Percentiles rank a stretch among this genome's conserved stretches.
phyloP scores from a whole-genome alignment of 768 basidiomycete species.

The Lentinus tigrinus region DNA sequence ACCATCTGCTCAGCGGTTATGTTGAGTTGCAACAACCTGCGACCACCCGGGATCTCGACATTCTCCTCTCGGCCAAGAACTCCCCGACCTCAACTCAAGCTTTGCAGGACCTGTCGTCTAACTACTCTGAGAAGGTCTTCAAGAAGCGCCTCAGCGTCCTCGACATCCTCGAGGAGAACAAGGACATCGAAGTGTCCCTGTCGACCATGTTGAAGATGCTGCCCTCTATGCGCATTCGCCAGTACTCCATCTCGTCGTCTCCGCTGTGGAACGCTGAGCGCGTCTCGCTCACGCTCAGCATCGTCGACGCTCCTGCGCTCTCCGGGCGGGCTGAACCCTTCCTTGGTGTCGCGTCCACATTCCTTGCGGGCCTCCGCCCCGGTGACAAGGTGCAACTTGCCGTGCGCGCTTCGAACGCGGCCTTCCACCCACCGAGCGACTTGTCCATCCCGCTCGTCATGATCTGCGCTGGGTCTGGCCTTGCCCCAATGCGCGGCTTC shows the following conservation, averaged over 20 bases:
- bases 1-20: slow-evolving; percentile 41
- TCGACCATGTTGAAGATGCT: slow-evolving; percentile 40
- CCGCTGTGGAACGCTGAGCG: slow-evolving; percentile 42
- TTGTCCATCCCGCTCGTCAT: slow-evolving; percentile 41
- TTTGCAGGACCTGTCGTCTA: slow-evolving; percentile 28
- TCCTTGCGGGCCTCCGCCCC: slow-evolving; percentile 36
- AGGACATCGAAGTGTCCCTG: slow-evolving; percentile 38
- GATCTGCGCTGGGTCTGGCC: slow-evolving; percentile 46
- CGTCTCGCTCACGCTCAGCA: slow-evolving; percentile 44
- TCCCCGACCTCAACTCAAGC: slow-evolving; percentile 23
- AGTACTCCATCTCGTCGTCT: slow-evolving; percentile 55
- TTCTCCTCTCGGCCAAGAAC: slow-evolving; percentile 30
- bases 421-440: slow-evolving; percentile 44
- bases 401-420: slow-evolving; percentile 35
- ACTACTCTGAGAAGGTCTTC: slow-evolving; percentile 35
- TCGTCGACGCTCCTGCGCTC: slow-evolving; percentile 38
- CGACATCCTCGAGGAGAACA: slow-evolving; percentile 39
- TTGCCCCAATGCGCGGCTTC: slow-evolving; percentile 52
- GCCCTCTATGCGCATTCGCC: slow-evolving; percentile 47
- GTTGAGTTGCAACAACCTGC: slow-evolving; percentile 49
- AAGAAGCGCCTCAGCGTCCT: slow-evolving; percentile 40
- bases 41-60: slow-evolving; percentile 39
- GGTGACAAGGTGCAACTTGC: slow-evolving; percentile 41
- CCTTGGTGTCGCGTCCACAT: slow-evolving; percentile 47
- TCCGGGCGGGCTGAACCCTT: slow-evolving; percentile 34